Evolutionary conservation across 139 green algal species (phyloP).

Genomic region (Auxenochlorella protothecoides): DNA sequence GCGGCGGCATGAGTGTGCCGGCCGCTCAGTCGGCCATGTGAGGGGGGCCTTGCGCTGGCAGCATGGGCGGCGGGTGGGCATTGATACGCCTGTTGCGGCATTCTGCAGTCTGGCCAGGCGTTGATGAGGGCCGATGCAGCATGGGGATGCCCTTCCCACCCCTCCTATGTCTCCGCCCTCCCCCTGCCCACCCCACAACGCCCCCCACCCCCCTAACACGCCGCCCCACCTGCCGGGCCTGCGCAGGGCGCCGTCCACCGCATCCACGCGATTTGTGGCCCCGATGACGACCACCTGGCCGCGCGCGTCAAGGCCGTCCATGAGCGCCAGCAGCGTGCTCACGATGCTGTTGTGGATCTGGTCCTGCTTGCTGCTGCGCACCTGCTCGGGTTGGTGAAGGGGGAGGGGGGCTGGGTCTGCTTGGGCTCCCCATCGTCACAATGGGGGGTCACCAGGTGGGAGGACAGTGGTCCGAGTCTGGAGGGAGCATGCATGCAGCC

Average conservation of each 20-base stretch:
- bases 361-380: constrained; percentile 74
- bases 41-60: no score
- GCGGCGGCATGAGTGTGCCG: no score
- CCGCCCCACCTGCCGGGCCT: constrained; percentile 33
- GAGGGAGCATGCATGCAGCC: no score
- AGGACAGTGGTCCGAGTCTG: no score
- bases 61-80: no score
- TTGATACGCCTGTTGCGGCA: no score
- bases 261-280: constrained; percentile 68
- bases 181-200: neutral
- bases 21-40: no score
- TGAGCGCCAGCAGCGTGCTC: constrained; percentile 87
- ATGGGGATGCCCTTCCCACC: no score
- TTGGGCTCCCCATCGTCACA: no score
- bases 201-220: neutral
- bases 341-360: constrained; percentile 98
- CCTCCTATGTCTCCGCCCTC: neutral
- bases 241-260: constrained; percentile 61
- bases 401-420: neutral
- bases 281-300: constrained; percentile 67
- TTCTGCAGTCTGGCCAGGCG: no score
- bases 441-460: neutral
- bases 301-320: constrained; percentile 85
- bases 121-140: no score
- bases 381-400: constrained; percentile 17